Evolutionary conservation across 192 early-diverging fungal genomes (phyloP).

Genomic region (Rhizoclosmatium globosum): DNA sequence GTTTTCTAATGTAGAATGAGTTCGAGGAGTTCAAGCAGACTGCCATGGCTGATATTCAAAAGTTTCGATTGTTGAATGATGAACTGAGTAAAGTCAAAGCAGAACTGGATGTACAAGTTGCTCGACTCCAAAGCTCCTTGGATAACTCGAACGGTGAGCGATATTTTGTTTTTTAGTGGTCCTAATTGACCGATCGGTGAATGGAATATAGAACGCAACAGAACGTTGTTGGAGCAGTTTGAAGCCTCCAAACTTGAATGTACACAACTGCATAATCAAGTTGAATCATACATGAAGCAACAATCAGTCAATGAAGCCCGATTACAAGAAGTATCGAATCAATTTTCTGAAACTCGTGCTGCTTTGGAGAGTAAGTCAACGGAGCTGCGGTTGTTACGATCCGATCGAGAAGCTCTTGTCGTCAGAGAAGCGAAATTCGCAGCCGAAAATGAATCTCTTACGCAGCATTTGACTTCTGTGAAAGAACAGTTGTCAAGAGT

Average conservation of each 20-base stretch:
- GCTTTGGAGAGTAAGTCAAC: conserved; percentile 53
- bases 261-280: conserved; percentile 63
- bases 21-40: conserved; percentile 13
- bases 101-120: conserved; percentile 68
- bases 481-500: conserved; percentile 59
- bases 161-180: neutral
- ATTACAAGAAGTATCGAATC: conserved; percentile 60
- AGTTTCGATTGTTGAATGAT: conserved; percentile 64
- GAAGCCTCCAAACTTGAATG: conserved; percentile 65
- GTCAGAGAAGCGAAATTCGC: conserved; percentile 57
- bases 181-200: neutral
- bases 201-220: conserved; percentile 55
- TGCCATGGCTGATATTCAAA: conserved; percentile 50
- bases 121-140: conserved; percentile 65
- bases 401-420: conserved; percentile 65
- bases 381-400: conserved; percentile 60
- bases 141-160: conserved; percentile 48
- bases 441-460: conserved; percentile 59
- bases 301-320: conserved; percentile 66
- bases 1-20: neutral
- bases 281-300: conserved; percentile 54
- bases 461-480: conserved; percentile 55
- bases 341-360: conserved; percentile 58
- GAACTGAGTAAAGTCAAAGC: conserved; percentile 61
- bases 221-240: conserved; percentile 58